These are phyloP conservation scores for Ambrosia hybrid DNA, from an alignment of 140 eudicot species.

Conservation along the genomic window DNA sequence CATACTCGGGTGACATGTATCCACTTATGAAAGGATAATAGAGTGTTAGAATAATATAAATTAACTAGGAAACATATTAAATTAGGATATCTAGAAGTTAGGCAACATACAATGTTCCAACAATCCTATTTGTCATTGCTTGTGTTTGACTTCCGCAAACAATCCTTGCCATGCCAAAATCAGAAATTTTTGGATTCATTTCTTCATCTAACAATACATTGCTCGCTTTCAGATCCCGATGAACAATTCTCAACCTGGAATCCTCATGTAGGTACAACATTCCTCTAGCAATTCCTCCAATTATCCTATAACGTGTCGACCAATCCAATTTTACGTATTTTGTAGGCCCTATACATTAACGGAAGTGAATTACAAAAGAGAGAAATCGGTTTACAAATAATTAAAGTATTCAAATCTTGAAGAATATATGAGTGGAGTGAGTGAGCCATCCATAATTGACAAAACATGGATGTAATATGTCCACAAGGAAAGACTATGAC, in stretches of 20 bases:
- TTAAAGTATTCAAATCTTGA: too few species aligned
- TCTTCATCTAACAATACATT: constrained; percentile 6
- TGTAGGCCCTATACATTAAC: background rate
- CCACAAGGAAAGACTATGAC: too few species aligned
- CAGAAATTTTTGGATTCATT: constrained; percentile 25
- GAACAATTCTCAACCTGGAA: too few species aligned
- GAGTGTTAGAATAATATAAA: background rate
- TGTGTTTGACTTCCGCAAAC: constrained; percentile 13
- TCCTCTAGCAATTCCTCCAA: constrained; percentile 12
- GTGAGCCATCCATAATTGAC: too few species aligned
- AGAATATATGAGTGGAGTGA: too few species aligned
- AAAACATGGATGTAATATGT: too few species aligned
- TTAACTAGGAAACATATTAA: too few species aligned
- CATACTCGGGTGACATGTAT: constrained; percentile 5
- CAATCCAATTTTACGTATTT: background rate
- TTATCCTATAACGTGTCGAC: constrained; percentile 14
- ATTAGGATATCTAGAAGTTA: too few species aligned
- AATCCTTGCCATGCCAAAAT: constrained; percentile 26
- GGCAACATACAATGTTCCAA: background rate
- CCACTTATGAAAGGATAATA: background rate
- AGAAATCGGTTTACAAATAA: too few species aligned
- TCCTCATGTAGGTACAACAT: too few species aligned
- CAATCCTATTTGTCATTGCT: constrained; percentile 10
- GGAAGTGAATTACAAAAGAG: too few species aligned
- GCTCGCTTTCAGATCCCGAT: too few species aligned